Conservation (phyloP, 2,329 filamentous ascomycete species). For the Hysterium pulicare region DNA sequence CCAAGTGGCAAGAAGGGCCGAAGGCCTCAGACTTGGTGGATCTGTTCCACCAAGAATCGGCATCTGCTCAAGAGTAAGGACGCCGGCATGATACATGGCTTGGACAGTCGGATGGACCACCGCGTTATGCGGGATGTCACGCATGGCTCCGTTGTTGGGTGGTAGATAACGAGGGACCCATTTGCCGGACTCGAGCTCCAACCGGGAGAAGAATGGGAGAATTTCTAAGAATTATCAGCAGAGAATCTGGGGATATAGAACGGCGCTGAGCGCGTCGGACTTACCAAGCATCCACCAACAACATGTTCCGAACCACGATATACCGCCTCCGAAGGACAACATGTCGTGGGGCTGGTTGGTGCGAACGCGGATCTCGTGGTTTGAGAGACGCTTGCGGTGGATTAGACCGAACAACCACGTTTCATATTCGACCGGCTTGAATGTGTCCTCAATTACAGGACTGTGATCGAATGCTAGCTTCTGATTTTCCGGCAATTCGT, state of each 20-base stretch:
- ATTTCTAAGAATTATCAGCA: constrained; percentile 26
- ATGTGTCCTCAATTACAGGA: constrained; percentile 3
- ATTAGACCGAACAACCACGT: constrained; percentile 1
- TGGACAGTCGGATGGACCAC: constrained; percentile 27
- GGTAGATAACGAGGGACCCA: constrained; percentile 35
- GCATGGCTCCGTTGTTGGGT: constrained; percentile 32
- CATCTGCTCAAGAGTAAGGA: constrained; percentile 5
- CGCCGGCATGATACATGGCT: constrained; percentile 10
- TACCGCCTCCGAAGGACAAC: constrained; percentile 9
- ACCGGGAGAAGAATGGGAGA: constrained; percentile 34
- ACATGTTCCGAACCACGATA: constrained; percentile 1
- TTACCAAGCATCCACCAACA: constrained; percentile 8
- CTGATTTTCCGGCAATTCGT: constrained; percentile 2
- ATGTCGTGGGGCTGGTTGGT: constrained; percentile 10
- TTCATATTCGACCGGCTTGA: neutral
- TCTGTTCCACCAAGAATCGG: constrained; percentile 1
- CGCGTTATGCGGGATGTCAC: constrained; percentile 32
- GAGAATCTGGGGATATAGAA: neutral
- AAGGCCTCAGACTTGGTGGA: neutral
- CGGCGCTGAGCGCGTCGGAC: neutral
- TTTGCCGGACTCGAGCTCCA: constrained; percentile 34
- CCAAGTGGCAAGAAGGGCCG: neutral
- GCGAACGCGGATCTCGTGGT: constrained; percentile 1
- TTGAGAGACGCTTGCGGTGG: neutral
- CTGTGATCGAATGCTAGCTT: constrained; percentile 2